phyloP scores from a whole-genome alignment of 176 grass and related monocot species.

The Eleusine indica region DNA sequence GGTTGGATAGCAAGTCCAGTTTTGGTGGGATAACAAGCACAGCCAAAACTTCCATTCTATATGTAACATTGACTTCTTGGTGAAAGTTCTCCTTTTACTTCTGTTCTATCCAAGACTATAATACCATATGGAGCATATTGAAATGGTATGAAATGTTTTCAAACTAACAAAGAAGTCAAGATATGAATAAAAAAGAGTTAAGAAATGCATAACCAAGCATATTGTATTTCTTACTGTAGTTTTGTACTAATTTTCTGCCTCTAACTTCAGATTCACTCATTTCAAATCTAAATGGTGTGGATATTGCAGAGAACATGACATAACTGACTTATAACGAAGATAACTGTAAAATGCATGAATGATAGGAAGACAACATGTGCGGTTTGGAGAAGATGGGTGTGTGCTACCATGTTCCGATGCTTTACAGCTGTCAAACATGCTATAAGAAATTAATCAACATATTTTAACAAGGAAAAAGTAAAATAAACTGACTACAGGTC shows the following conservation, averaged over 20 bases:
- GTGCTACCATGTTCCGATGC: neutral
- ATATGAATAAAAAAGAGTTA: conserved; percentile 1
- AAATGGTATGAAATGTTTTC: conserved; percentile 16
- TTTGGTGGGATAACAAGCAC: neutral
- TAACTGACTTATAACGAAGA: neutral
- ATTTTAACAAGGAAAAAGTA: conserved; percentile 26
- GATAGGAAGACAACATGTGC: neutral
- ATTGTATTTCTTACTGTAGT: neutral
- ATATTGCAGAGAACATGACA: conserved; percentile 4
- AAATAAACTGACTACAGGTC: conserved; percentile 42
- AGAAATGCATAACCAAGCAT: neutral
- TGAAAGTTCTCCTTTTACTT: conserved; percentile 23
- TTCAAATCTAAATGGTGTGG: neutral
- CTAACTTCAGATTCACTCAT: neutral
- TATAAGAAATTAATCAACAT: conserved; percentile 22
- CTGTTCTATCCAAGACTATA: conserved; percentile 15
- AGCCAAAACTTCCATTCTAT: neutral
- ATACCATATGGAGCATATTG: neutral
- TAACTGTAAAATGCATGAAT: neutral
- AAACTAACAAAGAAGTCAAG: neutral
- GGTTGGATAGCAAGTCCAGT: neutral
- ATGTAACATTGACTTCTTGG: neutral
- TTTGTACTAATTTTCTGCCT: conserved; percentile 12
- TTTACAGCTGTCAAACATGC: conserved; percentile 21
- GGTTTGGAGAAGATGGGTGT: neutral